Evolutionary conservation across 1,139 yeast species (phyloP).

Genomic region (Saccharomyces hybrid): DNA sequence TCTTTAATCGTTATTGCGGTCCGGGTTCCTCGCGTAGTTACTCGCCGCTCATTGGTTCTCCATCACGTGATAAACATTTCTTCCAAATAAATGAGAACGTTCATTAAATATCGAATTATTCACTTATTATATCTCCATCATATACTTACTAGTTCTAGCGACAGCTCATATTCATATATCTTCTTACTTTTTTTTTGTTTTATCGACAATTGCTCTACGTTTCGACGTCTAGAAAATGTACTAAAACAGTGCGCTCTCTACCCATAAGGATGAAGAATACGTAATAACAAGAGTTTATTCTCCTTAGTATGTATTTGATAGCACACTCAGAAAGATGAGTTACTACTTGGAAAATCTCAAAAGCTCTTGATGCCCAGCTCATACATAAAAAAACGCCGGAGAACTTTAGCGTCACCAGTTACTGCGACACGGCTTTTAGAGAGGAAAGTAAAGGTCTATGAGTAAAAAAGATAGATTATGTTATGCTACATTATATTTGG

Average conservation of each 20-base stretch:
- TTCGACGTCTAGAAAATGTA: not conserved
- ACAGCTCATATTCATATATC: not conserved
- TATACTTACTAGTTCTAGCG: not conserved
- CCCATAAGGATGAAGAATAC: not conserved
- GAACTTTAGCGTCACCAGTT: not conserved
- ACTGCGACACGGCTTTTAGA: not conserved
- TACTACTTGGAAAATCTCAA: not conserved
- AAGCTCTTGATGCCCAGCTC: not conserved
- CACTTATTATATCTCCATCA: too few species aligned
- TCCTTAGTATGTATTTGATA: not conserved
- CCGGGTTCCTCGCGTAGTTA: not conserved
- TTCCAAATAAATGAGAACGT: not conserved
- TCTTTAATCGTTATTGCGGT: not conserved
- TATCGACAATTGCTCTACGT: not conserved
- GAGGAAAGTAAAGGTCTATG: not conserved
- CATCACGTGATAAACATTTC: not conserved
- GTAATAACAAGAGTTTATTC: not conserved
- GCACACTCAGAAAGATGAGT: not conserved
- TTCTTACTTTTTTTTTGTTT: not conserved
- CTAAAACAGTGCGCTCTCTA: not conserved
- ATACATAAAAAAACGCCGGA: not conserved
- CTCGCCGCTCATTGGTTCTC: constrained; percentile 1
- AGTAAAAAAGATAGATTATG: not conserved
- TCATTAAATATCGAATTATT: not conserved
- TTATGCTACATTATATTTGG: not conserved